Evolutionary conservation across 495 filamentous ascomycete genomes (phyloP).

Genomic region (Xylaria intraflava): DNA sequence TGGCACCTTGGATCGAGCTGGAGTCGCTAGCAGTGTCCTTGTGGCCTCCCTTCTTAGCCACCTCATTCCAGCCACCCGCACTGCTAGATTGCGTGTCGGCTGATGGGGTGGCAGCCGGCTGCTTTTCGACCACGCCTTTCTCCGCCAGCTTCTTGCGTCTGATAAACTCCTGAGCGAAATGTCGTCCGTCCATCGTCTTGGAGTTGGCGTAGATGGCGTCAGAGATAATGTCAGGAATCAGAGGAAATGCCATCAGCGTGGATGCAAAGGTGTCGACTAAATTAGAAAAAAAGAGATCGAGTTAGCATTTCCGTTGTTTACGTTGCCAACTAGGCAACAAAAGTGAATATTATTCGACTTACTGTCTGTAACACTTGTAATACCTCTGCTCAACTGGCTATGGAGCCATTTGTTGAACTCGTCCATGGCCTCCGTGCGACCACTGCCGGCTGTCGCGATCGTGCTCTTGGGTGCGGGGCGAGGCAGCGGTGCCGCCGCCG

Average conservation of each 20-base stretch:
- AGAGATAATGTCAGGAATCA: slow-evolving; percentile 72
- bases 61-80: slow-evolving; percentile 86
- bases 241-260: slow-evolving; percentile 64
- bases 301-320: neutral
- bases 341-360: slow-evolving; percentile 41
- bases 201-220: slow-evolving; percentile 83
- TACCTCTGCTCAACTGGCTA: slow-evolving; percentile 55
- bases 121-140: slow-evolving; percentile 68
- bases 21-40: slow-evolving; percentile 41
- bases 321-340: slow-evolving; percentile 54
- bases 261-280: slow-evolving; percentile 76
- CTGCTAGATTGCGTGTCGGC: slow-evolving; percentile 40
- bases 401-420: slow-evolving; percentile 94
- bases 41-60: slow-evolving; percentile 76
- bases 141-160: slow-evolving; percentile 87
- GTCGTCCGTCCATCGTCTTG: slow-evolving; percentile 79
- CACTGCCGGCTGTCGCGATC: slow-evolving; percentile 45
- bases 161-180: slow-evolving; percentile 91
- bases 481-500: slow-evolving; percentile 16
- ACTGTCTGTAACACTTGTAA: slow-evolving; percentile 40
- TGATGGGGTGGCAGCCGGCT: slow-evolving; percentile 43
- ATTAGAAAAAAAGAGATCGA: neutral
- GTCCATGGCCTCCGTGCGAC: slow-evolving; percentile 52
- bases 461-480: slow-evolving; percentile 30
- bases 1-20: slow-evolving; percentile 49